Conservation (phyloP, 805 yeast species). For the Deakozyma indianensis region DNA sequence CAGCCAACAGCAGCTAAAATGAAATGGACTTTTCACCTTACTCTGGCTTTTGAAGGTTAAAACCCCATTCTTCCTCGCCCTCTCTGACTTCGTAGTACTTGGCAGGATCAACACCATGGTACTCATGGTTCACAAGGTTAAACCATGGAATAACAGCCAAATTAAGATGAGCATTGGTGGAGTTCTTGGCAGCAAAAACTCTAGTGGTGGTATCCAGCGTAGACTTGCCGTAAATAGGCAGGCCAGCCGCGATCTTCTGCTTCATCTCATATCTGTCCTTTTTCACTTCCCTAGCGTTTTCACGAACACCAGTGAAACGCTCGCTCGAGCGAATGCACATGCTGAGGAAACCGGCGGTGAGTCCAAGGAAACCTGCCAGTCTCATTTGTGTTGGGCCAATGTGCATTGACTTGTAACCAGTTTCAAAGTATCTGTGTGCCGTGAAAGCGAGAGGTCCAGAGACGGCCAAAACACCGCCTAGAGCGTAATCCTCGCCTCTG, state of each 20-base stretch:
- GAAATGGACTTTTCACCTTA: no score
- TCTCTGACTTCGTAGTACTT: conserved; percentile 35
- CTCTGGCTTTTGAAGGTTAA: conserved; percentile 15
- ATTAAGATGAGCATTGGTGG: conserved; percentile 51
- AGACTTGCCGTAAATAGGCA: conserved; percentile 52
- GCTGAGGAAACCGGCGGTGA: conserved; percentile 56
- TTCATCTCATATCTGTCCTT: conserved; percentile 67
- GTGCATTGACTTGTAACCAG: conserved; percentile 31
- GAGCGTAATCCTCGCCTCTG: conserved; percentile 49
- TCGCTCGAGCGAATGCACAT: conserved; percentile 53
- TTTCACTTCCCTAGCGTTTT: conserved; percentile 54
- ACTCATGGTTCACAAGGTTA: conserved; percentile 66
- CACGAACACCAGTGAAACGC: conserved; percentile 68
- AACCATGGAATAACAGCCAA: conserved; percentile 65
- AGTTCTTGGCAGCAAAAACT: conserved; percentile 62
- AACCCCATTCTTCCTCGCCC: conserved; percentile 47
- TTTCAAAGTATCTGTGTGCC: conserved; percentile 33
- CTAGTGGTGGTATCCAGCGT: conserved; percentile 54
- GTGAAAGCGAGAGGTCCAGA: conserved; percentile 35
- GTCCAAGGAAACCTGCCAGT: conserved; percentile 47
- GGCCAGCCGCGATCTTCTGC: conserved; percentile 45
- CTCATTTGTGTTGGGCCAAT: conserved; percentile 48
- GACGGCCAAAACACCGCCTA: conserved; percentile 33
- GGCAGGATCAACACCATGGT: conserved; percentile 61
- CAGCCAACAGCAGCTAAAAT: no score